Evolutionary conservation across 257 asterid species (phyloP).

Genomic region (Cruciata laevipes): DNA sequence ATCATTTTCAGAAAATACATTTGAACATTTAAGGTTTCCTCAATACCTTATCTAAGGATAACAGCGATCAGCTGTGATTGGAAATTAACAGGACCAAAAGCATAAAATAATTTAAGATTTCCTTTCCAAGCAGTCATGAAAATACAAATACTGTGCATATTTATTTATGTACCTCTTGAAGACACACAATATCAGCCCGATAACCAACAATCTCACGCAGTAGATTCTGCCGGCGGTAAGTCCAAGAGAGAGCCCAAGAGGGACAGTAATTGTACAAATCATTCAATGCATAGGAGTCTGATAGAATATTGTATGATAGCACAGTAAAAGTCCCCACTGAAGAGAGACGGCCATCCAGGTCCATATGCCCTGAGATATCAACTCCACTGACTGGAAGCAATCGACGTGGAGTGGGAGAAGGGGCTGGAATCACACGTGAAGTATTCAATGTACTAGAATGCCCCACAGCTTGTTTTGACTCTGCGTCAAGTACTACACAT

Average conservation of each 20-base stretch:
- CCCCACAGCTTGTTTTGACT: slow-evolving; percentile 58
- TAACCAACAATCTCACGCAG: slow-evolving; percentile 90
- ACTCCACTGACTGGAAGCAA: slow-evolving; percentile 58
- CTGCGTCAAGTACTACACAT: slow-evolving; percentile 72
- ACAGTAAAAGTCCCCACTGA: slow-evolving; percentile 81
- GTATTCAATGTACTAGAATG: slow-evolving; percentile 58
- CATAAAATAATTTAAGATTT: background rate
- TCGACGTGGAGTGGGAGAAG: slow-evolving; percentile 84
- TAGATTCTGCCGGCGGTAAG: slow-evolving; percentile 88
- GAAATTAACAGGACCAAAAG: background rate
- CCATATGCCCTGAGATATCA: slow-evolving; percentile 59
- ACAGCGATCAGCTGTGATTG: background rate
- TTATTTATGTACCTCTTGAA: slow-evolving; percentile 80
- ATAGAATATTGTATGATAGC: slow-evolving; percentile 85
- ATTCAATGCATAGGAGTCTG: slow-evolving; percentile 66
- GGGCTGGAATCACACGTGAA: slow-evolving; percentile 95
- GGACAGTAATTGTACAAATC: slow-evolving; percentile 85
- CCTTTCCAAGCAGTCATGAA: background rate
- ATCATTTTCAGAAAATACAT: background rate
- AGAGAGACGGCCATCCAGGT: slow-evolving; percentile 45
- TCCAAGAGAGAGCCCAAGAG: slow-evolving; percentile 98
- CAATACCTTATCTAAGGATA: background rate
- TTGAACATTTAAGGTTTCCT: background rate
- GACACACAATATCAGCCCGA: slow-evolving; percentile 88
- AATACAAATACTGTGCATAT: background rate